Evolutionary conservation across 2,329 filamentous ascomycete genomes (phyloP), one percentile per base, ranked within the genome.

Genomic region (Ascochyta fabae): DNA sequence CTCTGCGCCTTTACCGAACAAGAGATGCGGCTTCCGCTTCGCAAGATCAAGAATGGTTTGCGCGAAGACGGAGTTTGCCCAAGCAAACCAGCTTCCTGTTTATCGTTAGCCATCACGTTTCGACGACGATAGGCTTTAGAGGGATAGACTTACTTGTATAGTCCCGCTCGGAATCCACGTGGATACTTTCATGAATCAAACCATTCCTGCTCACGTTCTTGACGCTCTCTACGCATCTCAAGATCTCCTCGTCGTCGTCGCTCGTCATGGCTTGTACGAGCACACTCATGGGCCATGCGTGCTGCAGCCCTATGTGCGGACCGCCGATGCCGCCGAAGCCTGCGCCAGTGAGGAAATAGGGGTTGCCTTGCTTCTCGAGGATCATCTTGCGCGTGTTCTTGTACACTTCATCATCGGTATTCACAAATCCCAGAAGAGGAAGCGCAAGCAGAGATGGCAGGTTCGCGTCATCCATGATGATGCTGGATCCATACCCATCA

Each of bases 251-350:
- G 58, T 96, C 93, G 53, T 93, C 83, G 46, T 94, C 84, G 6
- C 88, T 89, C 0, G 95, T 99, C 83, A 95, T 92, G 3, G 91
- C 92, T 76, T 97, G 93, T 19, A 97, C 85, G 8, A 99, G 82
- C 59, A 97, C 79, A 72, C 91, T 95, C 92, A 99, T 98, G 0
- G 95, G 95, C 95, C 95, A 99, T 7, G 94, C 95, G 64, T 96
- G 91, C 66, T 85, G 80, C n/a, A 96, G 79, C 0, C 95, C 95
- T 63, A 97, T 89, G 62, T 88, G 86, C 29, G 86, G 86, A 2
- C 92, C 95, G 66, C 95, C 95, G 65, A 99, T 96, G 6, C 95
- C 95, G 44, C 86, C 84, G 69, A 99, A 96, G 0, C 85, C 86
- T 15, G 78, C 79, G 2, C 95, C 95, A 24, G 82, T 82, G 6